These are phyloP conservation scores for Podila epigama DNA, from an alignment of 192 early-diverging fungal species.

Conservation along the genomic window DNA sequence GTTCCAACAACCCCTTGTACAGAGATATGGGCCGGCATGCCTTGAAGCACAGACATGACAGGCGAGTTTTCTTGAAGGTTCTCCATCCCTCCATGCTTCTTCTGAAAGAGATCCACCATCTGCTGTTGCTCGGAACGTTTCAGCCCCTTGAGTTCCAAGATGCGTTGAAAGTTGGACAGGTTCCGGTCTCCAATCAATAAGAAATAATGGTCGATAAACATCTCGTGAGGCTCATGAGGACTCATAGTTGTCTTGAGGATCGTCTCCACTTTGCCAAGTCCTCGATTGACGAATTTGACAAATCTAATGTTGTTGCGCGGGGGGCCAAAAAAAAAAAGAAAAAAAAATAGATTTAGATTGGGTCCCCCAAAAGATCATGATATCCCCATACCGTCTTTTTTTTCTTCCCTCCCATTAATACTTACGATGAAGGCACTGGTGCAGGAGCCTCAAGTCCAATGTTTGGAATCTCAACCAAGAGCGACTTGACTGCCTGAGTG, in stretches of 20 bases:
- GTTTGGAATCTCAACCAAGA: slow-evolving; percentile 76
- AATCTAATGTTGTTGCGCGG: slow-evolving; percentile 60
- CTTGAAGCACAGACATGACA: slow-evolving; percentile 48
- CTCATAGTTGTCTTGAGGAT: slow-evolving; percentile 91
- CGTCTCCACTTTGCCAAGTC: slow-evolving; percentile 83
- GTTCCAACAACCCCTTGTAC: slow-evolving; percentile 37
- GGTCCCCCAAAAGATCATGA: neutral
- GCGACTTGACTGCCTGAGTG: slow-evolving; percentile 90
- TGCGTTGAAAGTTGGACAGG: slow-evolving; percentile 73
- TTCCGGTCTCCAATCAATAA: slow-evolving; percentile 81
- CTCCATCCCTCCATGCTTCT: slow-evolving; percentile 46
- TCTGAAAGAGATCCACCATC: slow-evolving; percentile 61
- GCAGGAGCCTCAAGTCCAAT: slow-evolving; percentile 61
- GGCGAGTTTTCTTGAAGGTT: slow-evolving; percentile 54
- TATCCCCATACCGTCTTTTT: neutral
- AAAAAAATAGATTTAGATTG: neutral
- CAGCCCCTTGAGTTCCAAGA: slow-evolving; percentile 87
- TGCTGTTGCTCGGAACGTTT: slow-evolving; percentile 65
- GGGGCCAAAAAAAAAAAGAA: neutral
- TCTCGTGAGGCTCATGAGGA: slow-evolving; percentile 82
- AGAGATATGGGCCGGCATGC: slow-evolving; percentile 43
- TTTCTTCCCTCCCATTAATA: neutral
- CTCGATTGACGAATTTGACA: slow-evolving; percentile 82
- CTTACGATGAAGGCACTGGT: slow-evolving; percentile 69
- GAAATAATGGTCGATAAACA: slow-evolving; percentile 89